Conservation (phyloP, 768 basidiomycete species). For the Sporobolomyces phaffii region DNA sequence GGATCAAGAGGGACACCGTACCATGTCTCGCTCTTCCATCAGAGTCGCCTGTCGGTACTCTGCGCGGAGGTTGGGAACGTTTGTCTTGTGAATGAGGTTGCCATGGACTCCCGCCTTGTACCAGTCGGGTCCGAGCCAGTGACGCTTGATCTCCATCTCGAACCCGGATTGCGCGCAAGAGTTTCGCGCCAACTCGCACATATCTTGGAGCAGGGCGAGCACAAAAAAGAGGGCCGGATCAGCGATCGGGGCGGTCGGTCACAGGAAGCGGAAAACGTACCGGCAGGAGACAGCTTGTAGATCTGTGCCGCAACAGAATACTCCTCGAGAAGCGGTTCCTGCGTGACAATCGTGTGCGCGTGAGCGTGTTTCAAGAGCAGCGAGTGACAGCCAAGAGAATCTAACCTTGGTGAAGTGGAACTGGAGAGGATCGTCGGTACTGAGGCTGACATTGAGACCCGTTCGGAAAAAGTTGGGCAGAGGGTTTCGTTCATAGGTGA, state of each 20-base stretch:
- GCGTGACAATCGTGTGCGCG: neutral
- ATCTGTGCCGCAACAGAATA: constrained; percentile 99
- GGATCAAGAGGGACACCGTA: neutral
- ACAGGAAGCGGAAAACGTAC: constrained; percentile 13
- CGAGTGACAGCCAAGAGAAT: too few species aligned
- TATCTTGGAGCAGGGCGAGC: constrained; percentile 46
- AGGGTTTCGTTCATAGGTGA: constrained; percentile 94
- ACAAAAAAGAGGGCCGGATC: too few species aligned
- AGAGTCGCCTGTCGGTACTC: constrained; percentile 88
- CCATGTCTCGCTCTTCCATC: constrained; percentile 63
- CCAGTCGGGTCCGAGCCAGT: constrained; percentile 90
- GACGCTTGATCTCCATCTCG: constrained; percentile 92
- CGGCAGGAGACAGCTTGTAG: constrained; percentile 76
- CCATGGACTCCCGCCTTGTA: constrained; percentile 87
- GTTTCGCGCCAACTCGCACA: constrained; percentile 97
- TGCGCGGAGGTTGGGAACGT: constrained; percentile 85
- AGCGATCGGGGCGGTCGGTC: neutral
- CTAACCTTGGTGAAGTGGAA: constrained; percentile 94
- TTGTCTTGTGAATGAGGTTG: constrained; percentile 99
- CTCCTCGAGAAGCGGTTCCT: constrained; percentile 93
- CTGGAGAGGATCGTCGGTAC: constrained; percentile 91
- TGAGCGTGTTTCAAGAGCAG: neutral
- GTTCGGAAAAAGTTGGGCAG: constrained; percentile 91
- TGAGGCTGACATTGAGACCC: constrained; percentile 89
- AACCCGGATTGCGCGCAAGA: constrained; percentile 95